phyloP scores from a whole-genome alignment of 2,329 filamentous ascomycete species.

The Hymenoscyphus linearis region DNA sequence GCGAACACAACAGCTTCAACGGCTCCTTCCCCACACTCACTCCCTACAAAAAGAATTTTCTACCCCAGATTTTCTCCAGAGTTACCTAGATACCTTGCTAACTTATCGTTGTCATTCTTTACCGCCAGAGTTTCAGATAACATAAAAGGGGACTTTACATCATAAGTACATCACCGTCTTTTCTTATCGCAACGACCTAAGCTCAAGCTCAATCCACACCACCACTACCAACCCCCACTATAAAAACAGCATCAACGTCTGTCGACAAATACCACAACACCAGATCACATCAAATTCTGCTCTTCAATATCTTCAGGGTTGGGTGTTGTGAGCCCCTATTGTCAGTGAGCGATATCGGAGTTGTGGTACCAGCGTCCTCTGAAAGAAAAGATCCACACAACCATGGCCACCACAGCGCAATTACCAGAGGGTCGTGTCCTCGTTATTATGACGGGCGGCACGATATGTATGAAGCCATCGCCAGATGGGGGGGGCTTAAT shows the following conservation, averaged over 20 bases:
- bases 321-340: too few relatives aligned
- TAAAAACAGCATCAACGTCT: background rate
- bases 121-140: background rate
- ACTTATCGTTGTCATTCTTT: background rate
- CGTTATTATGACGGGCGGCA: conserved; percentile 61
- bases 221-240: background rate
- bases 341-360: too few relatives aligned
- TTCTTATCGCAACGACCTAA: background rate
- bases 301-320: background rate
- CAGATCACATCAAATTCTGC: background rate
- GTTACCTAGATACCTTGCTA: background rate
- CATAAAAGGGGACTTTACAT: background rate
- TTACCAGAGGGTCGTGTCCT: conserved; percentile 56
- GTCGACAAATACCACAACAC: background rate
- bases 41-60: background rate
- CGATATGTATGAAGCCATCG: conserved; percentile 67
- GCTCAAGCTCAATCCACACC: background rate
- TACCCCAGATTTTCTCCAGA: background rate
- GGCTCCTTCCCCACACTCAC: background rate
- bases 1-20: background rate
- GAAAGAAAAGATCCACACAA: background rate
- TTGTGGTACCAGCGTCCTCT: too few relatives aligned
- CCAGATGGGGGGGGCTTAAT: conserved; percentile 60
- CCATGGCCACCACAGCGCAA: conserved; percentile 19
- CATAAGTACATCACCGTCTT: background rate